phyloP scores from a whole-genome alignment of 2,329 filamentous ascomycete genomes.

The Colletotrichum salicis region DNA sequence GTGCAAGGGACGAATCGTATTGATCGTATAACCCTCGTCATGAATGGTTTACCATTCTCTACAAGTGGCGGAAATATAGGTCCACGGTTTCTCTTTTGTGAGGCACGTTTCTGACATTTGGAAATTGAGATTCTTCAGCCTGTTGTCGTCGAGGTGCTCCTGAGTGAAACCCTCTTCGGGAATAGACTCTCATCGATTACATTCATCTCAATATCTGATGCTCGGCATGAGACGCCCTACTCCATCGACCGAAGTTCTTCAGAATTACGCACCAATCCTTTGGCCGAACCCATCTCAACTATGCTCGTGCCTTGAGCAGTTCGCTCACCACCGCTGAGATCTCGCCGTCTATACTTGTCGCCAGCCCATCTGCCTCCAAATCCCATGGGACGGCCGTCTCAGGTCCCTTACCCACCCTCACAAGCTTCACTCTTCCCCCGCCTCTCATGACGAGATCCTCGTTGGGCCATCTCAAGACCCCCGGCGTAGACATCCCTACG shows the following conservation, averaged over 20 bases:
- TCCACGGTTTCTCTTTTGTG: constrained; percentile 4
- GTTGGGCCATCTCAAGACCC: constrained; percentile 37
- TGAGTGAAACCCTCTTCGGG: not conserved
- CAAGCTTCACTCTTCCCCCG: constrained; percentile 31
- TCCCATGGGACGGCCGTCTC: constrained; percentile 34
- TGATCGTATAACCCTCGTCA: not conserved
- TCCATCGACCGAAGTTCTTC: constrained; percentile 17
- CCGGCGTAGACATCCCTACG: constrained; percentile 37
- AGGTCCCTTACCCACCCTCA: constrained; percentile 36
- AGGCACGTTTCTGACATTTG: constrained; percentile 26
- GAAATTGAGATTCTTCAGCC: constrained; percentile 2
- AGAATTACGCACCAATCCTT: not conserved
- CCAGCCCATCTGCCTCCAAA: constrained; percentile 33
- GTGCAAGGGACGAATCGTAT: not conserved
- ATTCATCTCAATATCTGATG: constrained; percentile 33
- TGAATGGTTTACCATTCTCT: not conserved
- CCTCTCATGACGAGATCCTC: constrained; percentile 32
- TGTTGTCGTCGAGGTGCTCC: constrained; percentile 9
- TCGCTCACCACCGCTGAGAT: constrained; percentile 25
- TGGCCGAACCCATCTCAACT: constrained; percentile 9
- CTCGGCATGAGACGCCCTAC: constrained; percentile 25
- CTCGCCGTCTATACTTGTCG: constrained; percentile 36
- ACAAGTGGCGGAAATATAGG: constrained; percentile 10
- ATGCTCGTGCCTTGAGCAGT: not conserved
- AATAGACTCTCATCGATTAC: constrained; percentile 4